Evolutionary conservation across 2,329 filamentous ascomycete species (phyloP).

Genomic region (Cladosporium halotolerans): DNA sequence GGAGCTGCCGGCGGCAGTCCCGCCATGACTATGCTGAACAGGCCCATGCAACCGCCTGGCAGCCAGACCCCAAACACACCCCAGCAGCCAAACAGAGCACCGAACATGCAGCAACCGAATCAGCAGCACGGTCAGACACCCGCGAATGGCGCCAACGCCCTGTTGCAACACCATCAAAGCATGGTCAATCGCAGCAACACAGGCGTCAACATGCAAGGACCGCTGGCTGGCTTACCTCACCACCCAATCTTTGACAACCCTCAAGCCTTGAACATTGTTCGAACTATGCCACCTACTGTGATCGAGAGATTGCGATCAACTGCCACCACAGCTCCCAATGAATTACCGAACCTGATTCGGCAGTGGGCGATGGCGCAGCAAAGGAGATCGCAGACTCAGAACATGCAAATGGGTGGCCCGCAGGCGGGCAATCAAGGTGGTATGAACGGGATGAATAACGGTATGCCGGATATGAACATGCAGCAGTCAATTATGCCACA

Average conservation of each 20-base stretch:
- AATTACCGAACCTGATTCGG: background rate
- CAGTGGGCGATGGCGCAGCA: slow-evolving; percentile 22
- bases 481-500: slow-evolving; percentile 1
- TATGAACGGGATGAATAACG: slow-evolving; percentile 6
- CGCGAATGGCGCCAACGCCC: slow-evolving; percentile 20
- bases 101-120: slow-evolving; percentile 13
- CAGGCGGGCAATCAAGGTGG: slow-evolving; percentile 3
- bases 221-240: slow-evolving; percentile 27
- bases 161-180: slow-evolving; percentile 27
- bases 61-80: slow-evolving; percentile 31
- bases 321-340: slow-evolving; percentile 6
- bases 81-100: slow-evolving; percentile 22
- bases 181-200: slow-evolving; percentile 28
- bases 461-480: slow-evolving; percentile 11
- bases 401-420: slow-evolving; percentile 7
- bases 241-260: slow-evolving; percentile 11
- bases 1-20: slow-evolving; percentile 32
- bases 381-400: slow-evolving; percentile 8
- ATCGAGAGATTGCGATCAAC: slow-evolving; percentile 5
- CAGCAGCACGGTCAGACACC: slow-evolving; percentile 23
- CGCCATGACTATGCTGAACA: slow-evolving; percentile 45
- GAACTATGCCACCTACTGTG: slow-evolving; percentile 5
- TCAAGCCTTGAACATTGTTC: slow-evolving; percentile 8
- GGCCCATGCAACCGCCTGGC: slow-evolving; percentile 42
- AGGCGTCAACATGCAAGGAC: slow-evolving; percentile 5